Conservation (phyloP, 495 filamentous ascomycete genomes). For the Xylaria acuta region DNA sequence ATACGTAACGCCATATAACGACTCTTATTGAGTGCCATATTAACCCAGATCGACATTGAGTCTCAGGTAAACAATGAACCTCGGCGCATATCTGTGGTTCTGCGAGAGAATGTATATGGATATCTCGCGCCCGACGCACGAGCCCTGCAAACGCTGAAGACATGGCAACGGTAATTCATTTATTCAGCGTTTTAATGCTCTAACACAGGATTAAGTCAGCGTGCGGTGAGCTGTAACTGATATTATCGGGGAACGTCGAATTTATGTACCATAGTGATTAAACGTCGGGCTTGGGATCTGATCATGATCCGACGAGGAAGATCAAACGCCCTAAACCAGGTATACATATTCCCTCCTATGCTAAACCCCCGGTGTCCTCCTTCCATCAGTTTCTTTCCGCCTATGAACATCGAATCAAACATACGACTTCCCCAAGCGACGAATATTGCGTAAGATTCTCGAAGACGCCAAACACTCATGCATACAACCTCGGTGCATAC, state of each 20-base stretch:
- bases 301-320: slow-evolving; percentile 8
- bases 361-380: background rate
- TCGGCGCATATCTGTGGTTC: background rate
- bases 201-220: background rate
- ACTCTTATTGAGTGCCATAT: background rate
- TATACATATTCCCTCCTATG: background rate
- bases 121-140: background rate
- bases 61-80: background rate
- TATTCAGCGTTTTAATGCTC: background rate
- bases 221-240: background rate
- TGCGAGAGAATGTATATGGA: background rate
- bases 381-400: background rate
- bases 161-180: background rate
- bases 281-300: background rate
- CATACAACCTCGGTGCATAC: background rate
- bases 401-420: background rate
- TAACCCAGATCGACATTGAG: background rate
- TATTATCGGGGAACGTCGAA: background rate
- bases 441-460: background rate
- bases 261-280: background rate
- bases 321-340: background rate
- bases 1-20: slow-evolving; percentile 10
- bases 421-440: background rate
- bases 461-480: background rate
- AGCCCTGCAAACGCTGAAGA: background rate